These are phyloP conservation scores for Casuarina equisetifolia DNA, from an alignment of 306 rosid genomes.

Conservation along the genomic window DNA sequence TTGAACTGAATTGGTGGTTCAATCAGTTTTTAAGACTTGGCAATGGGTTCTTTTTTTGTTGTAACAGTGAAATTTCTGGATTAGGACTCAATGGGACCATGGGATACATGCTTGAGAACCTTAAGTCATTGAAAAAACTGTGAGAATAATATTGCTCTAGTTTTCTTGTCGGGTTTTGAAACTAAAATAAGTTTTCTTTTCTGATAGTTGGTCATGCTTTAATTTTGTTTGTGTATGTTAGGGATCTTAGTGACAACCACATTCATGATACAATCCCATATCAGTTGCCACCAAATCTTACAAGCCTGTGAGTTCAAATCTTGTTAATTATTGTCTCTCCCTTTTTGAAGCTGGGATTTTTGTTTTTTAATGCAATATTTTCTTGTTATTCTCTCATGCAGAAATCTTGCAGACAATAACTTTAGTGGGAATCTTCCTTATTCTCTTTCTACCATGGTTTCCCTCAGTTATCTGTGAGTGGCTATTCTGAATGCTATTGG, in stretches of 20 bases:
- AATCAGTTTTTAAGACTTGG: conserved; percentile 14
- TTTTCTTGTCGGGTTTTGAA: not conserved
- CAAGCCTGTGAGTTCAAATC: conserved; percentile 69
- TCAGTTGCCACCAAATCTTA: conserved; percentile 90
- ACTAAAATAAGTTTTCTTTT: conserved; percentile 11
- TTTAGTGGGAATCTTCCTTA: conserved; percentile 91
- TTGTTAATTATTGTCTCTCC: conserved; percentile 6
- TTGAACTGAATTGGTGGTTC: not conserved
- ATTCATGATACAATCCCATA: conserved; percentile 82
- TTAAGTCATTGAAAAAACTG: conserved; percentile 72
- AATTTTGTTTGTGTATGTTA: conserved; percentile 25
- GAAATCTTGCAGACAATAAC: conserved; percentile 82
- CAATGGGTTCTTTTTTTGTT: conserved; percentile 32
- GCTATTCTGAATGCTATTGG: conserved; percentile 19
- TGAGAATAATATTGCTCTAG: conserved; percentile 44
- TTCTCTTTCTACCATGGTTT: conserved; percentile 70
- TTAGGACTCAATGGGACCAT: conserved; percentile 84
- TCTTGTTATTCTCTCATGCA: conserved; percentile 30
- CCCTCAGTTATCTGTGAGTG: conserved; percentile 81
- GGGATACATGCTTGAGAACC: conserved; percentile 84
- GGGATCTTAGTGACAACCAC: conserved; percentile 80
- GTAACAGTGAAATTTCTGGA: conserved; percentile 69
- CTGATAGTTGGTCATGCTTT: not conserved
- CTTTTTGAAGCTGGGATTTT: conserved; percentile 14
- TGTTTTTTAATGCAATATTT: not conserved